These are phyloP conservation scores for Penicillium sp. DNA, from an alignment of 2,329 filamentous ascomycete genomes.

Conservation along the genomic window DNA sequence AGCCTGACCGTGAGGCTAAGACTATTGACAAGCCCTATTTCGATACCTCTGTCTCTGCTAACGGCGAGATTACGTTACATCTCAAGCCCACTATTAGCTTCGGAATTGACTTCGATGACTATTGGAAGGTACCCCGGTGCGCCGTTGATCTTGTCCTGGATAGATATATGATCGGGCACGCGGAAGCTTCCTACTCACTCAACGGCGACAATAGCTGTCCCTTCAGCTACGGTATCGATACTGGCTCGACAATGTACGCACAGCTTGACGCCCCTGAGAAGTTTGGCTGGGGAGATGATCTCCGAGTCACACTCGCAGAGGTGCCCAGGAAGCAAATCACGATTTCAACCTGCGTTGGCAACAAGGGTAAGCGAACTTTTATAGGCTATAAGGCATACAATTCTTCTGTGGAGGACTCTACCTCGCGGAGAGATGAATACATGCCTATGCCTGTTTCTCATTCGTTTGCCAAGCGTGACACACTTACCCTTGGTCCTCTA, in stretches of 20 bases:
- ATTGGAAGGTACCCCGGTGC: constrained; percentile 8
- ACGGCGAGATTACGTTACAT: constrained; percentile 10
- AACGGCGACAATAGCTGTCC: constrained; percentile 9
- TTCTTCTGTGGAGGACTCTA: not conserved
- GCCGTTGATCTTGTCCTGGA: constrained; percentile 13
- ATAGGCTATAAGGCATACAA: not conserved
- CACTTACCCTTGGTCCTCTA: constrained; percentile 11
- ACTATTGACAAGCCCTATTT: constrained; percentile 7
- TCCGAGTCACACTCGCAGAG: constrained; percentile 4
- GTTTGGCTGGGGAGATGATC: constrained; percentile 8
- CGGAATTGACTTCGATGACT: constrained; percentile 15
- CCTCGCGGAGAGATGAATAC: not conserved
- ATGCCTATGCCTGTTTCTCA: constrained; percentile 1
- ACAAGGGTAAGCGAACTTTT: constrained; percentile 2
- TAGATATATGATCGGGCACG: constrained; percentile 11
- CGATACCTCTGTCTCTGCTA: constrained; percentile 11
- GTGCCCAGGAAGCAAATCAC: constrained; percentile 13
- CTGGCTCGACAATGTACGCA: constrained; percentile 7
- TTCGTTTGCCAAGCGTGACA: constrained; percentile 6
- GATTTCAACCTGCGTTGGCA: constrained; percentile 2
- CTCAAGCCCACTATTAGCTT: constrained; percentile 16
- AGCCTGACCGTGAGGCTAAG: constrained; percentile 5
- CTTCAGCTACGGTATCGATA: constrained; percentile 16
- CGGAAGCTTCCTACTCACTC: constrained; percentile 1
- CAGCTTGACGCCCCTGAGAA: constrained; percentile 8